These are phyloP conservation scores for Tylopilus intermedius DNA, from an alignment of 768 basidiomycete species.

Conservation along the genomic window DNA sequence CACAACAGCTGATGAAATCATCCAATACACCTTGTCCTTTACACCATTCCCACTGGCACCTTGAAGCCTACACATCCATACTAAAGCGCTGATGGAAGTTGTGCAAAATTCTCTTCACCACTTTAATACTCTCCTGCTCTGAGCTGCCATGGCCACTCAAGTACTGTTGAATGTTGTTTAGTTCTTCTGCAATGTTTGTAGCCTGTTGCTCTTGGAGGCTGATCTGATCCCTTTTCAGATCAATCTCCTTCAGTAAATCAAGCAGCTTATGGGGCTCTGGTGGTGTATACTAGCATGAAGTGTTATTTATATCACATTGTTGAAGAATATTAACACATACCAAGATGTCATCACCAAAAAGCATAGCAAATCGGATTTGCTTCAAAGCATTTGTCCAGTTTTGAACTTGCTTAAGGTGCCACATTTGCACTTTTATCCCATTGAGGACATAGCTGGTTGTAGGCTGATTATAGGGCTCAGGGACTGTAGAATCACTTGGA, in stretches of 20 bases:
- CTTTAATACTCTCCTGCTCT: conserved; percentile 5
- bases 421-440: neutral
- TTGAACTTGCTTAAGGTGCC: conserved; percentile 1
- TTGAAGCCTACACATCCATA: neutral
- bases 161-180: conserved; percentile 2
- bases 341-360: conserved; percentile 19
- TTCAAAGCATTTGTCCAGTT: conserved; percentile 13
- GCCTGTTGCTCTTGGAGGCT: conserved; percentile 14
- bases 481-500: too few species aligned
- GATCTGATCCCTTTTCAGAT: conserved; percentile 18
- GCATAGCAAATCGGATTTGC: neutral
- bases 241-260: conserved; percentile 17
- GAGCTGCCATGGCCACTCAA: neutral
- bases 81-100: conserved; percentile 24
- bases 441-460: neutral
- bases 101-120: conserved; percentile 16
- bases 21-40: neutral
- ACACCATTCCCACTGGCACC: neutral
- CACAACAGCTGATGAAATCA: neutral
- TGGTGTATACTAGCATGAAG: conserved; percentile 3
- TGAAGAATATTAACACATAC: conserved; percentile 8
- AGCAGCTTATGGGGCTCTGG: conserved; percentile 12
- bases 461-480: neutral
- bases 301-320: neutral
- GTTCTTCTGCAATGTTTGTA: conserved; percentile 6